A percentile compares a stretch with the other conserved stretches of the same genome.
Evolutionary conservation across 306 rosid genomes (phyloP).

Genomic region (Medicago lupulina): DNA sequence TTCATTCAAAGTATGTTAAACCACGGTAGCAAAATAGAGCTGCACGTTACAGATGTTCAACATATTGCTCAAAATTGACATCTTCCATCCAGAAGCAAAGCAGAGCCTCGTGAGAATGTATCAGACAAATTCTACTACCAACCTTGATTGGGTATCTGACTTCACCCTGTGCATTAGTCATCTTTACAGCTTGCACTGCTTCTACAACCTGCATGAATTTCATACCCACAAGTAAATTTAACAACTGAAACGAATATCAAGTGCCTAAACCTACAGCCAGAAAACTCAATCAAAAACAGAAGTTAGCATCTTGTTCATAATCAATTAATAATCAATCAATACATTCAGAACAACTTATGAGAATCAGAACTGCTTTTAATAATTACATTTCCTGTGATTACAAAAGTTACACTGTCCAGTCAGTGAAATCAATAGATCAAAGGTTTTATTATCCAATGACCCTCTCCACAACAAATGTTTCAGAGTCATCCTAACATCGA

Average conservation of each 20-base stretch:
- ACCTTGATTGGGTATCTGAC: constrained; percentile 96
- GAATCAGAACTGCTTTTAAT: background rate
- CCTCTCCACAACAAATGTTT: background rate
- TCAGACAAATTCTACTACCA: constrained; percentile 39
- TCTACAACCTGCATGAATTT: constrained; percentile 78
- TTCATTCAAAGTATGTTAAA: constrained; percentile 9
- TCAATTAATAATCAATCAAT: no score
- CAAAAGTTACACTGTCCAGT: background rate
- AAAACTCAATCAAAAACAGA: constrained; percentile 4
- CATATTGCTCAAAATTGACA: constrained; percentile 33
- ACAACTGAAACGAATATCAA: constrained; percentile 10
- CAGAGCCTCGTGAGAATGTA: background rate
- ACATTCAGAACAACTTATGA: constrained; percentile 11
- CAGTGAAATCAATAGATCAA: constrained; percentile 17
- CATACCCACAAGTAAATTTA: constrained; percentile 23
- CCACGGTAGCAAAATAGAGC: background rate
- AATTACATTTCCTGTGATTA: background rate
- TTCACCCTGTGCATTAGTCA: constrained; percentile 94
- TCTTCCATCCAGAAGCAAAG: constrained; percentile 18
- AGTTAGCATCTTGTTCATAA: background rate
- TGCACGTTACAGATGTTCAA: constrained; percentile 7
- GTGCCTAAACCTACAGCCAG: background rate
- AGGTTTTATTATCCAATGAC: background rate
- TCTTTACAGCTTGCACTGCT: constrained; percentile 88
- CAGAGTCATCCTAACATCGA: background rate